phyloP scores from a whole-genome alignment of 345 rosid genomes.

The Bruguiera parviflora region DNA sequence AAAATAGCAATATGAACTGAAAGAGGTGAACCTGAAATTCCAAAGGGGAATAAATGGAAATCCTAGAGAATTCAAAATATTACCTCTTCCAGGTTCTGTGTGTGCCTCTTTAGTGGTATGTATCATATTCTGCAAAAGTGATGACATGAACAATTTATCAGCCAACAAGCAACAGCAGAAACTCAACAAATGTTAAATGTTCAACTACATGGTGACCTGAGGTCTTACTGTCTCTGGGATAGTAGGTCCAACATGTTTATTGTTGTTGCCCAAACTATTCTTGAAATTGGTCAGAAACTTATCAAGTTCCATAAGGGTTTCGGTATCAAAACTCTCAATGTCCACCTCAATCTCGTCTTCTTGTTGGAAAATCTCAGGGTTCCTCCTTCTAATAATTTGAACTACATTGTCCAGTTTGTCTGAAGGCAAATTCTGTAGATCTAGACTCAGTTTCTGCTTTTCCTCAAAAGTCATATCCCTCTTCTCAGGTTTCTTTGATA shows the following conservation, averaged over 20 bases:
- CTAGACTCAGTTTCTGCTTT: slow-evolving; percentile 69
- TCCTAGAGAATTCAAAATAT: slow-evolving; percentile 11
- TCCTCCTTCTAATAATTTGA: slow-evolving; percentile 79
- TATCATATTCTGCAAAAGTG: slow-evolving; percentile 31
- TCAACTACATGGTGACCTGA: slow-evolving; percentile 12
- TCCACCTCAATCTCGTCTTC: slow-evolving; percentile 94
- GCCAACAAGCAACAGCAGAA: background rate
- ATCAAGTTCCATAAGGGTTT: slow-evolving; percentile 89
- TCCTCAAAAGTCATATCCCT: slow-evolving; percentile 76
- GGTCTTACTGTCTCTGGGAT: slow-evolving; percentile 43
- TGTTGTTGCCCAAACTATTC: slow-evolving; percentile 41
- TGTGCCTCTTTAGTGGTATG: slow-evolving; percentile 23
- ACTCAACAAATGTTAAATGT: background rate
- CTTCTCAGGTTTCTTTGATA: slow-evolving; percentile 42
- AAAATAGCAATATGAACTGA: background rate
- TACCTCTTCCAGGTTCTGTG: slow-evolving; percentile 36
- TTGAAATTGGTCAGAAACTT: slow-evolving; percentile 48
- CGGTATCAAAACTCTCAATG: slow-evolving; percentile 70
- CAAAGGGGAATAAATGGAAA: background rate
- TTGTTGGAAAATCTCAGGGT: slow-evolving; percentile 57
- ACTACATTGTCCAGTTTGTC: slow-evolving; percentile 70
- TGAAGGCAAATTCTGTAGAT: slow-evolving; percentile 70
- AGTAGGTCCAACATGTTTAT: slow-evolving; percentile 39
- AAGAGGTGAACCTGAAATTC: background rate
- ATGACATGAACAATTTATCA: slow-evolving; percentile 4